Evolutionary conservation across 176 grass and related monocot genomes (phyloP).

Genomic region (Elymus sibiricus): DNA sequence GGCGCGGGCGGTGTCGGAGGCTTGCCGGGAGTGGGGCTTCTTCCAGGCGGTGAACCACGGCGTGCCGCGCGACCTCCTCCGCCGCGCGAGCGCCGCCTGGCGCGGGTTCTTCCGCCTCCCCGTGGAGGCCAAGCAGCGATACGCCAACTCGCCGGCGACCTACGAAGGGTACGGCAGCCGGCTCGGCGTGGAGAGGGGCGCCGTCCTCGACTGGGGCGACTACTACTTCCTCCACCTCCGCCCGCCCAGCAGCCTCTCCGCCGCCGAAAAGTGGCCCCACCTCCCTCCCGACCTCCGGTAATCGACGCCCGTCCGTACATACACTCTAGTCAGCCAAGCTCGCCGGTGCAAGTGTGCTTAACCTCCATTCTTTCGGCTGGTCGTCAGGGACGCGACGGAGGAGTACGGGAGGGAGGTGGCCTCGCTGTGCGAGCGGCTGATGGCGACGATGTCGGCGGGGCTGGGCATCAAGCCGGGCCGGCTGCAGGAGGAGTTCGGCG

Average conservation of each 20-base stretch:
- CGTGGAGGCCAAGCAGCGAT: slow-evolving; percentile 60
- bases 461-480: slow-evolving; percentile 19
- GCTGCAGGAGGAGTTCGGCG: slow-evolving; percentile 62
- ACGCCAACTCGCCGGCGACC: slow-evolving; percentile 69
- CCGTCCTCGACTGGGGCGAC: slow-evolving; percentile 86
- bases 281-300: slow-evolving; percentile 57
- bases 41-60: slow-evolving; percentile 96
- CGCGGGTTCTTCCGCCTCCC: slow-evolving; percentile 65
- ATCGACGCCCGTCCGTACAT: not conserved
- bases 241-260: not conserved
- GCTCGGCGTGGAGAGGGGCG: slow-evolving; percentile 60
- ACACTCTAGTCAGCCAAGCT: not conserved
- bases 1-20: slow-evolving; percentile 37
- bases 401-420: slow-evolving; percentile 61
- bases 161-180: slow-evolving; percentile 94
- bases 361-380: not conserved
- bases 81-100: slow-evolving; percentile 46
- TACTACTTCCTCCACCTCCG: slow-evolving; percentile 87
- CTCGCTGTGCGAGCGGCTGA: slow-evolving; percentile 45
- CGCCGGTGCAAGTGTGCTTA: not conserved
- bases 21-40: slow-evolving; percentile 83
- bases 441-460: slow-evolving; percentile 48
- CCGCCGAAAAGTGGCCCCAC: slow-evolving; percentile 22
- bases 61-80: slow-evolving; percentile 35
- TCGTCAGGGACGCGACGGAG: slow-evolving; percentile 40